Evolutionary conservation across 495 filamentous ascomycete genomes (phyloP), one percentile per base, ranked within the genome.

Genomic region (Penicillium dipodomyicola): DNA sequence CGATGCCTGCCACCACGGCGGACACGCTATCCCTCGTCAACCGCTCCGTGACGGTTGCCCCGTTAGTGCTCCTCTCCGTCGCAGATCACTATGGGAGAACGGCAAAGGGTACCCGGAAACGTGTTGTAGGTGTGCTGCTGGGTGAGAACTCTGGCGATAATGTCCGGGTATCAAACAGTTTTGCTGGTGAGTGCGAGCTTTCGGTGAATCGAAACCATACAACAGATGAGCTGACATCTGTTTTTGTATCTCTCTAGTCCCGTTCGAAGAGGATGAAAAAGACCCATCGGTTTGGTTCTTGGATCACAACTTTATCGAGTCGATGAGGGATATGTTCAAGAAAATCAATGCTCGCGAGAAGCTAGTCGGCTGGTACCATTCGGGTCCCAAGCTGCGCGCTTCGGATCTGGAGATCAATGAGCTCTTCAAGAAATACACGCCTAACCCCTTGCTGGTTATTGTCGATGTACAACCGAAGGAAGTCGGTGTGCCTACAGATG

Each of bases 271-370:
- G 79, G 94, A 98, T 72, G 92, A 96, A 62, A 96, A 95, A 72
- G 93, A 97, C 72, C 93, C 94, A 8, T 94, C 92, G 20, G 94
- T 98, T 61, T 98, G 94, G 94, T 98, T 98, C 72, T 80, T 98
- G 52, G 94, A 98, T 65, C 94, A 98, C 83, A 97, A 98, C 81
- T 98, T 96, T 68, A 89, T 98, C 72, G 95, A 98, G 75, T 90
- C 87, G 61, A 98, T 98, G 94, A 94, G 92, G 81, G 94, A 98
- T 75, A 98, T 98, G 94, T 98, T 98, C 82, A 98, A 98, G 83
- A 97, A 97, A 77, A 92, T 98, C 79, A 98, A 98, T 80, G 94
- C 94, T 55, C 81, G 91, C 52, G 94, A 98, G 78, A 98, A 98
- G 85, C 82, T 98, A 68, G 92, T 98, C 79, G 94, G 94, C 73